phyloP scores from a whole-genome alignment of 2,329 filamentous ascomycete genomes.

The Aspergillus aculeatus region DNA sequence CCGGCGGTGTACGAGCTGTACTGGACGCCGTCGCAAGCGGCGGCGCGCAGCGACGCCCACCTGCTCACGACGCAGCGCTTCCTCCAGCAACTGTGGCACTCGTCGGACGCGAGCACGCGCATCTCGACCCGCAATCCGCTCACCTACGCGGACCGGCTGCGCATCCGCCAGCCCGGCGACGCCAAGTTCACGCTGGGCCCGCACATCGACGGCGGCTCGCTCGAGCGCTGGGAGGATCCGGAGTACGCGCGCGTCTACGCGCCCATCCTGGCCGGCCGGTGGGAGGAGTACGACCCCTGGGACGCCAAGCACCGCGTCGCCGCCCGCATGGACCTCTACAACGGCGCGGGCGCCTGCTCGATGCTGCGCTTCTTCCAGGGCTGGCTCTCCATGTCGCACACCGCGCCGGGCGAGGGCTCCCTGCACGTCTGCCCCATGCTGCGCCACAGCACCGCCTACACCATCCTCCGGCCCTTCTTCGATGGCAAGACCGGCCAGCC shows the following conservation, averaged over 20 bases:
- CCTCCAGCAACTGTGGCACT: constrained; percentile 66
- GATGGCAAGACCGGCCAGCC: constrained; percentile 49
- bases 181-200: constrained; percentile 68
- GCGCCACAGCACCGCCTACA: constrained; percentile 73
- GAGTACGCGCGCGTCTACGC: constrained; percentile 75
- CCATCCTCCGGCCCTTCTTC: constrained; percentile 83
- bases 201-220: constrained; percentile 70
- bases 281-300: constrained; percentile 82
- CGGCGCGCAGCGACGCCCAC: constrained; percentile 65
- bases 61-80: constrained; percentile 61
- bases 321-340: constrained; percentile 72
- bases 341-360: constrained; percentile 75
- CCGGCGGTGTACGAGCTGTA: constrained; percentile 75
- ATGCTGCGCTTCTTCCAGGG: constrained; percentile 90
- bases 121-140: constrained; percentile 60
- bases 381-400: constrained; percentile 76
- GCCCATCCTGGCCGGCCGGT: constrained; percentile 68
- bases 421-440: constrained; percentile 78
- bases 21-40: constrained; percentile 68
- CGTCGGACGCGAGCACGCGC: constrained; percentile 48
- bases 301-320: constrained; percentile 68
- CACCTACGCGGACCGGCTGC: constrained; percentile 68
- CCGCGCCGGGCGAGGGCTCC: constrained; percentile 72
- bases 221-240: constrained; percentile 70
- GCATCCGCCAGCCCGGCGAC: constrained; percentile 71